phyloP scores from a whole-genome alignment of 2,329 filamentous ascomycete genomes.

The Colletotrichum tabaci region DNA sequence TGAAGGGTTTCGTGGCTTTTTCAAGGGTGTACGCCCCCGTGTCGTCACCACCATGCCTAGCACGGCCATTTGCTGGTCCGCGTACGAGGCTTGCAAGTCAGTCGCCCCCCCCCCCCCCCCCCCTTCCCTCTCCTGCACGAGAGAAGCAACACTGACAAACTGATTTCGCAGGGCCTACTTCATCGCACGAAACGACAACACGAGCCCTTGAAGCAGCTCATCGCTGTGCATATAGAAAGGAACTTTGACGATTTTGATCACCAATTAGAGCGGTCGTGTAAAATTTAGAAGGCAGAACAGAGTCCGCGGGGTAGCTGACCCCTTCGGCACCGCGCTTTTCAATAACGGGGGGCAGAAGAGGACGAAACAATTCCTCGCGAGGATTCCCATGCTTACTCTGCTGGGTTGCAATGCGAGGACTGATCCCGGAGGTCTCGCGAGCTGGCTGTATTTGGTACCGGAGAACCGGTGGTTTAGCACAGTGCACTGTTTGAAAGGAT shows the following conservation, averaged over 20 bases:
- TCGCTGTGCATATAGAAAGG: slow-evolving; percentile 32
- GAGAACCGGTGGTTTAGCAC: slow-evolving; percentile 32
- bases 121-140: neutral
- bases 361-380: slow-evolving; percentile 9
- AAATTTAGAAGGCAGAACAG: slow-evolving; percentile 28
- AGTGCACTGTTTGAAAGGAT: slow-evolving; percentile 36
- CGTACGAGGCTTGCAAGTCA: slow-evolving; percentile 79
- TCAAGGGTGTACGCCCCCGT: slow-evolving; percentile 91
- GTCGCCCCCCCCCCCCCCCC: slow-evolving; percentile 47
- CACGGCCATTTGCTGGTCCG: slow-evolving; percentile 99
- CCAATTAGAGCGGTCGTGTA: slow-evolving; percentile 40
- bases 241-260: slow-evolving; percentile 28
- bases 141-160: slow-evolving; percentile 31
- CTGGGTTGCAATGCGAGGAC: slow-evolving; percentile 16
- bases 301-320: slow-evolving; percentile 10
- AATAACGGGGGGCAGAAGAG: slow-evolving; percentile 3
- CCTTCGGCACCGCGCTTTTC: slow-evolving; percentile 3
- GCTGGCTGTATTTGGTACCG: slow-evolving; percentile 27
- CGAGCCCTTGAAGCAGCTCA: slow-evolving; percentile 22
- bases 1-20: slow-evolving; percentile 89
- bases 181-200: slow-evolving; percentile 68
- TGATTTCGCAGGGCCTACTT: slow-evolving; percentile 68
- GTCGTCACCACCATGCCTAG: slow-evolving; percentile 98
- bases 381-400: neutral
- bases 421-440: slow-evolving; percentile 11